Base-by-base conservation (phyloP, 108 stramenopile genomes). In the Cylindrotheca closterium region DNA sequence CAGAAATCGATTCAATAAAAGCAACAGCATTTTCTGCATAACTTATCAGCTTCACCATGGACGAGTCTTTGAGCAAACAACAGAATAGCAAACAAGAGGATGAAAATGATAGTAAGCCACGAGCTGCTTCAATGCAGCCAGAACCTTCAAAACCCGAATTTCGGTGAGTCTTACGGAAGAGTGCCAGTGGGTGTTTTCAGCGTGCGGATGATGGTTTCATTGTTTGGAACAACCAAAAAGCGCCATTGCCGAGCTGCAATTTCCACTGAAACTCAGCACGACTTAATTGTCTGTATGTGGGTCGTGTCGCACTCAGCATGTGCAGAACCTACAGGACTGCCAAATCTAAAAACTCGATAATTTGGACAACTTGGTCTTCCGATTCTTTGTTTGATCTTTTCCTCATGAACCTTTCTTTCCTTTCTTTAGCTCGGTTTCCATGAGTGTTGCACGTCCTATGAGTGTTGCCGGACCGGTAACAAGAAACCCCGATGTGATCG, bases 401-500 rank as follows among this genome's bases (percentile, higher is more conserved):
- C n/a, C n/a, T n/a, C 37, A 10, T 42, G 7, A 10, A 7, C 37
- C 10, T 42, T 42, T 42, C 15, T 15, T 42, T 42, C 15, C 15
- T 10, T 42, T 15, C 37, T 42, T 7, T 15, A 42, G 37, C 37
- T 42, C 37, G 7, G 37, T 42, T 15, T 15, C 37, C 7, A 42
- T 42, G 37, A 15, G 37, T 42, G 37, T 63, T 52, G 33, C 58
- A 18, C 65, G 66, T 47, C 73, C 73, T 8, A 47, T 19, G 26
- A 67, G 73, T 47, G 45, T 74, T 34, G 73, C 66, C n/a, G 65
- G 65, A 25, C 51, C 64, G 8, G 17, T 33, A 1, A 26, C 29
- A 27, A 48, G 29, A 31, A 58, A 65, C 26, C 3, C 50, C 4
- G 77, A 78, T 29, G 67, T 78, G 18, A 78, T 78, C 51, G 77